These are phyloP conservation scores for Hyaloperonospora arabidopsidis DNA, from an alignment of 352 stramenopile genomes.

Conservation along the genomic window DNA sequence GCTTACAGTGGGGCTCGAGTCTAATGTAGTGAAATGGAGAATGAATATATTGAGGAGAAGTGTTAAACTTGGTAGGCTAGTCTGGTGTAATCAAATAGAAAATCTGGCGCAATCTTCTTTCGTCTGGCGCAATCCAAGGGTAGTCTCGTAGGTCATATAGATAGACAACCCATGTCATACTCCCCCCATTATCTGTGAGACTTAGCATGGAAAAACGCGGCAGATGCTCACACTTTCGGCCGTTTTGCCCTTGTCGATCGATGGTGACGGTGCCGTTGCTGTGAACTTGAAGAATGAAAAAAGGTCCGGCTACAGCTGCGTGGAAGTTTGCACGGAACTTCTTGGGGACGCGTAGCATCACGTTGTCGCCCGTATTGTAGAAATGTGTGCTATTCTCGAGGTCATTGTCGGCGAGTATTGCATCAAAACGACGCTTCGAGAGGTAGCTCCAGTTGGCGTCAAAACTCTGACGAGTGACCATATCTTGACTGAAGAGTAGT, in stretches of 20 bases:
- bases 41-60: no score
- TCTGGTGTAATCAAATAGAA: no score
- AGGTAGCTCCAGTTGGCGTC: not conserved
- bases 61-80: no score
- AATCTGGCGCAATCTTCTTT: no score
- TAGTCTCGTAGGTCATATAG: not conserved
- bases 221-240: not conserved
- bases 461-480: not conserved
- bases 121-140: not conserved
- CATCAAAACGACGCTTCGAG: not conserved
- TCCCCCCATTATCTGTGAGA: not conserved
- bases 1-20: no score
- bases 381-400: not conserved
- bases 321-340: no score
- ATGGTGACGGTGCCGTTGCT: not conserved
- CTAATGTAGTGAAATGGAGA: no score
- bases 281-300: not conserved
- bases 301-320: no score
- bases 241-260: not conserved
- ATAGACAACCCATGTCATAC: not conserved
- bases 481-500: not conserved
- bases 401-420: conserved; percentile 1
- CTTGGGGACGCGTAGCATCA: not conserved
- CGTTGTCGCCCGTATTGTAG: not conserved
- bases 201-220: not conserved